phyloP scores from a whole-genome alignment of 192 early-diverging fungal species.

The Coemansia erecta region DNA sequence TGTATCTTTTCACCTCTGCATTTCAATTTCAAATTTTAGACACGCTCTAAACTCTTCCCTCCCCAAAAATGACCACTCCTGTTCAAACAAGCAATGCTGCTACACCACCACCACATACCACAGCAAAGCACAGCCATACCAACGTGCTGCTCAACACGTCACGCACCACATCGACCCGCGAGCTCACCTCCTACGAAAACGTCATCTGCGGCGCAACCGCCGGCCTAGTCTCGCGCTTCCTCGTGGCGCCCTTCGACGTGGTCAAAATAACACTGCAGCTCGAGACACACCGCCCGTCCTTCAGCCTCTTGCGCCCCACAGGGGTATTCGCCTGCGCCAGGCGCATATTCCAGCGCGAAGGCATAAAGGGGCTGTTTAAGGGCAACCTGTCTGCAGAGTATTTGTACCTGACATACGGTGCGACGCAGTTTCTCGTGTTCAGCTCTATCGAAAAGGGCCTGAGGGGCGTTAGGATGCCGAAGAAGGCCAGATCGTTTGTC shows the following conservation, averaged over 20 bases:
- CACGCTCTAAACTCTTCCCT: too few relatives aligned
- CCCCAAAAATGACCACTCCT: neutral
- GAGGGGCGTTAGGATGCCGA: conserved; percentile 24
- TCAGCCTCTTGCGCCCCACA: conserved; percentile 1
- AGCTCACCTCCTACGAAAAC: conserved; percentile 32
- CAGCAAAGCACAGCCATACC: neutral
- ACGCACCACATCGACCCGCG: conserved; percentile 16
- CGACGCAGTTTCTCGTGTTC: conserved; percentile 80
- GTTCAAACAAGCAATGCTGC: neutral
- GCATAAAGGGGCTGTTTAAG: conserved; percentile 83
- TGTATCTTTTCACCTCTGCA: too few relatives aligned
- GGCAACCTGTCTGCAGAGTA: conserved; percentile 93
- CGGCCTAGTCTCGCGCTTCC: conserved; percentile 59
- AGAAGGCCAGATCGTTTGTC: conserved; percentile 58
- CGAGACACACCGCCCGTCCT: conserved; percentile 15
- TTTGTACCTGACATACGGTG: conserved; percentile 89
- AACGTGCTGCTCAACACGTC: conserved; percentile 28
- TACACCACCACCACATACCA: neutral
- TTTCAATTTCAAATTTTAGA: too few relatives aligned
- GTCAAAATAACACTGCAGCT: conserved; percentile 83
- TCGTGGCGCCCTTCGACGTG: conserved; percentile 91
- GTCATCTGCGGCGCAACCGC: conserved; percentile 47
- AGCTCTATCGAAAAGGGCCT: conserved; percentile 54
- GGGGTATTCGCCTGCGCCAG: conserved; percentile 64
- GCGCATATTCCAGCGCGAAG: conserved; percentile 78